Evolutionary conservation across 768 basidiomycete species (phyloP), one percentile per base, ranked within the genome.

Genomic region (Fomitopsis pulvina): DNA sequence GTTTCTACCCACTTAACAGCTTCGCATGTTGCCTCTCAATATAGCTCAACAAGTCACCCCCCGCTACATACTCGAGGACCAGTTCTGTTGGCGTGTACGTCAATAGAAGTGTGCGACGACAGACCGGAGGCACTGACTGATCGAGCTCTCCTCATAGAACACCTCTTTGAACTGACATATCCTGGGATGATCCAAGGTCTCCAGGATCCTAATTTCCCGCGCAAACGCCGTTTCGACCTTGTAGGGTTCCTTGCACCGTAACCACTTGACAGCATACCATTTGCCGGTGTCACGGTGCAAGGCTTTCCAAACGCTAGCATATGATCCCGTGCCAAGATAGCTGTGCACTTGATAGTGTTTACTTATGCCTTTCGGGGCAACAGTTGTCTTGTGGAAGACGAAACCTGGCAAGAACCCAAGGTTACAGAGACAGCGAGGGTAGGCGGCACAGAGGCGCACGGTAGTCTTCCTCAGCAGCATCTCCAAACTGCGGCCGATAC

Each of bases 241-340:
- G 9, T 43, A 39, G 25, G 75, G 70, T 71, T 73, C 69, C 56
- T 52, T 69, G 12, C 63, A 71, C 38, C 81, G 74, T 52, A 94
- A 90, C 71, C 92, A 84, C 72, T 98, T 98, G 65, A 94, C 81
- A 0, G 95, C 95, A 53, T 78, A 84, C 75, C 81, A 81, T 50
- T 77, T 69, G 11, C 91, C 91, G 10, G 84, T 85, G 20, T 68
- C 64, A 9, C 82, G 79, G 57, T 81, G 76, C 40, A 93, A 71
- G 1, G 89, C 92, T 63, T 86, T 88, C 71, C 84, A 78, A n/a
- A 97, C 95, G 9, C 84, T 85, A 3, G 92, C 95, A 62, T 96
- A 98, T 2, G 90, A 83, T 7, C 95, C 95, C 58, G 84, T 85
- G 47, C 95, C 95, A 2, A 97, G 78, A 63, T 88, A 84, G 45